Conservation (phyloP, 2,329 filamentous ascomycete species). For the Seiridium cupressi region DNA sequence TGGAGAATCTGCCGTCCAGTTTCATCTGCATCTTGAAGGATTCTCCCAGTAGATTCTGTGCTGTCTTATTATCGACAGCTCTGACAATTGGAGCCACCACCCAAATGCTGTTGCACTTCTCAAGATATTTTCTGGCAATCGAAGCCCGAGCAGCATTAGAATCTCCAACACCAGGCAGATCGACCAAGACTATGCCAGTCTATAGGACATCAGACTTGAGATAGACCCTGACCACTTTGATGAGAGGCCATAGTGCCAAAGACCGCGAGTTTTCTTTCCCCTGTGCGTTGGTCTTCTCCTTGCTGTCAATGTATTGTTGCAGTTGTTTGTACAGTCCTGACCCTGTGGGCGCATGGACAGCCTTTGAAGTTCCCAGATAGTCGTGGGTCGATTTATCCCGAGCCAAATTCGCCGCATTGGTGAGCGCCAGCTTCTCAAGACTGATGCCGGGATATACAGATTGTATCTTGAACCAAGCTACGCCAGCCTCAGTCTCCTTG, state of each 20-base stretch:
- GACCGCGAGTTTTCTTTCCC: neutral
- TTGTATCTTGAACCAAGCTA: neutral
- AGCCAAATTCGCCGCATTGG: neutral
- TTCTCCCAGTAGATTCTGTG: conserved; percentile 54
- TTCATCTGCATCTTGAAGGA: conserved; percentile 59
- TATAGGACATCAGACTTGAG: conserved; percentile 47
- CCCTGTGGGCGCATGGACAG: neutral
- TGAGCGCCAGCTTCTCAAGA: neutral
- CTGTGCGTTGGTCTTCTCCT: conserved; percentile 36
- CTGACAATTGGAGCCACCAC: conserved; percentile 61
- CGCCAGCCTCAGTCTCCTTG: conserved; percentile 13
- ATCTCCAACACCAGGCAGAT: conserved; percentile 60
- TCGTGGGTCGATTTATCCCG: neutral
- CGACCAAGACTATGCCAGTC: conserved; percentile 55
- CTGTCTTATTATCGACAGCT: conserved; percentile 60
- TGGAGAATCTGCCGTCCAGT: conserved; percentile 53
- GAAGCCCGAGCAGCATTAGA: conserved; percentile 58
- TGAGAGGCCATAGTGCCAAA: conserved; percentile 37
- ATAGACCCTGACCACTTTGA: conserved; percentile 43
- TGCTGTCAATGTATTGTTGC: conserved; percentile 16
- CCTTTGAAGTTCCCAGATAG: neutral
- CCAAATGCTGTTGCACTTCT: conserved; percentile 55
- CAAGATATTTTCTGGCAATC: conserved; percentile 58
- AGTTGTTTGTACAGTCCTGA: neutral
- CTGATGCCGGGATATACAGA: neutral